These are phyloP conservation scores for Volutella citrinella DNA, from an alignment of 2,329 filamentous ascomycete species.

Conservation along the genomic window DNA sequence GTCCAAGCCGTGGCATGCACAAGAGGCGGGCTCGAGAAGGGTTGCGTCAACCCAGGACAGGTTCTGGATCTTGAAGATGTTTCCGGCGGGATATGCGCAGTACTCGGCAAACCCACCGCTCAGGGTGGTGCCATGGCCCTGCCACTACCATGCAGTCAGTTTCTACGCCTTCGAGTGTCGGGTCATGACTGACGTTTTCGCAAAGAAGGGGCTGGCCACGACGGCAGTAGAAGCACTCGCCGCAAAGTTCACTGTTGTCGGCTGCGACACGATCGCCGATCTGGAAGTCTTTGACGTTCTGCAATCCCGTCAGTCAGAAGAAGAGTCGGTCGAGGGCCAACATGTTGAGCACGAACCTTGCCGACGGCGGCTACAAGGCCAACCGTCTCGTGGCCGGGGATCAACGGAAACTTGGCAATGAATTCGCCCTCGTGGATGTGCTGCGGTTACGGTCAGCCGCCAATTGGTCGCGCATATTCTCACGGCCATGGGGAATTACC, in stretches of 20 bases:
- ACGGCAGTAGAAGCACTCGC: conserved; percentile 71
- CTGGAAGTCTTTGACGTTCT: conserved; percentile 57
- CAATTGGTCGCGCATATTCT: not conserved
- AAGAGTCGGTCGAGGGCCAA: conserved; percentile 4
- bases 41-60: conserved; percentile 67
- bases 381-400: conserved; percentile 67
- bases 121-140: conserved; percentile 64
- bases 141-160: no score
- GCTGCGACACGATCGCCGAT: conserved; percentile 63
- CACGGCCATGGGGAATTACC: conserved; percentile 22
- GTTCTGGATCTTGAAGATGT: conserved; percentile 64
- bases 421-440: conserved; percentile 71
- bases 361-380: conserved; percentile 60
- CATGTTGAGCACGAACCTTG: conserved; percentile 28
- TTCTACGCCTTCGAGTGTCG: no score
- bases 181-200: conserved; percentile 46
- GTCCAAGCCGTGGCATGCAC: conserved; percentile 67
- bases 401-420: conserved; percentile 59
- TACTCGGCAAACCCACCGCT: conserved; percentile 74
- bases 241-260: conserved; percentile 65
- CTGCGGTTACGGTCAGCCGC: conserved; percentile 14
- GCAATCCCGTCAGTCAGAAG: not conserved
- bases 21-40: conserved; percentile 67
- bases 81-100: conserved; percentile 48
- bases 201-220: conserved; percentile 66